Evolutionary conservation across 148 eudicot species (phyloP).

Genomic region (Agrostemma githago): DNA sequence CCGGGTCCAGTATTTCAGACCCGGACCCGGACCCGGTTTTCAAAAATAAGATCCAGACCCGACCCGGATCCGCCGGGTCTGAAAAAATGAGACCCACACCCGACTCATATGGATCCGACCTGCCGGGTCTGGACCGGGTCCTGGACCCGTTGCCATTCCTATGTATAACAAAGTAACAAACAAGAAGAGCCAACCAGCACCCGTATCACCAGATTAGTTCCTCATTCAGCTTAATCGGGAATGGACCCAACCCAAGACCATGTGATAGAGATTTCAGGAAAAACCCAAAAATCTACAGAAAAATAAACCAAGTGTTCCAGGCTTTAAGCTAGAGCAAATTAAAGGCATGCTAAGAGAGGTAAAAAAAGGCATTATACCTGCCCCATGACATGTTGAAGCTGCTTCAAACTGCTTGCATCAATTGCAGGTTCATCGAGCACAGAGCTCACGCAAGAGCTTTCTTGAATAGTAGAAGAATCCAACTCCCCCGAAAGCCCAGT

Average conservation of each 20-base stretch:
- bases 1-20: no score
- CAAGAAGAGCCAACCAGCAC: background rate
- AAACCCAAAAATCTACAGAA: background rate
- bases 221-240: background rate
- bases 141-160: no score
- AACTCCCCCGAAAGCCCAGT: slow-evolving; percentile 39
- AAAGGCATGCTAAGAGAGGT: background rate
- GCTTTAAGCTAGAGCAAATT: background rate
- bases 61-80: no score
- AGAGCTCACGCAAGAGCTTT: slow-evolving; percentile 52
- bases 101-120: no score
- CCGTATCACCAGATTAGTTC: background rate
- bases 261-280: background rate
- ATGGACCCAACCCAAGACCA: background rate
- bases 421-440: slow-evolving; percentile 58
- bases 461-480: slow-evolving; percentile 51
- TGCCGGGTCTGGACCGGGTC: no score
- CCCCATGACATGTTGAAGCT: slow-evolving; percentile 81
- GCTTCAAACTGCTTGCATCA: slow-evolving; percentile 77
- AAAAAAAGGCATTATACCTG: slow-evolving; percentile 43
- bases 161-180: no score
- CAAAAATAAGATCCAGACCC: no score
- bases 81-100: no score
- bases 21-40: no score
- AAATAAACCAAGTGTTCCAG: background rate